Conservation (phyloP, 495 filamentous ascomycete genomes). For the Parathielavia appendiculata region DNA sequence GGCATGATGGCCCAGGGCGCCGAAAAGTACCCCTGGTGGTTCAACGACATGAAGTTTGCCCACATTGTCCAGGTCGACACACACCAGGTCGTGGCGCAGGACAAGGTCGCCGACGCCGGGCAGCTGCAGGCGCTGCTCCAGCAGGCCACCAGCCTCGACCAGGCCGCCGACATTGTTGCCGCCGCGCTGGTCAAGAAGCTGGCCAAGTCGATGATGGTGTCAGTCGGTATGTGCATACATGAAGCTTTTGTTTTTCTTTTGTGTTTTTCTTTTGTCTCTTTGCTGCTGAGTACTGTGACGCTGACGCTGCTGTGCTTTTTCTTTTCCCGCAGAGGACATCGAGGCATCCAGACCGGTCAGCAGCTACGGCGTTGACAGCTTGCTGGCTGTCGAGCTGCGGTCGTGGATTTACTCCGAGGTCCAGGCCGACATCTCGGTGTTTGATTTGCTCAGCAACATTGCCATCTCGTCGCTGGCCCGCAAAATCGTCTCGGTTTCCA, state of each 20-base stretch:
- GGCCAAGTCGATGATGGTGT: conserved; percentile 8
- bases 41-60: conserved; percentile 32
- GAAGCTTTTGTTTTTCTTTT: background rate
- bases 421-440: conserved; percentile 39
- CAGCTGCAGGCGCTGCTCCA: background rate
- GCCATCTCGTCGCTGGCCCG: background rate
- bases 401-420: conserved; percentile 50
- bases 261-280: background rate
- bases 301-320: conserved; percentile 29
- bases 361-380: conserved; percentile 50
- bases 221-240: background rate
- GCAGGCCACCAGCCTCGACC: background rate
- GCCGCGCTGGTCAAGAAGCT: conserved; percentile 29
- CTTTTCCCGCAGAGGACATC: conserved; percentile 23
- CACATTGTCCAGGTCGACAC: conserved; percentile 27
- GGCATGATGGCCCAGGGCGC: conserved; percentile 26
- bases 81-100: conserved; percentile 12
- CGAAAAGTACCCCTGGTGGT: conserved; percentile 31
- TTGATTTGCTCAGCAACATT: conserved; percentile 43
- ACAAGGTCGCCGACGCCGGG: background rate
- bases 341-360: conserved; percentile 30
- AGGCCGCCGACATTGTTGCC: conserved; percentile 23
- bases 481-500: background rate
- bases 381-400: conserved; percentile 55
- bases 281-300: background rate